Conservation (phyloP, 176 grass and related monocot genomes). For the Oryza officinalis region DNA sequence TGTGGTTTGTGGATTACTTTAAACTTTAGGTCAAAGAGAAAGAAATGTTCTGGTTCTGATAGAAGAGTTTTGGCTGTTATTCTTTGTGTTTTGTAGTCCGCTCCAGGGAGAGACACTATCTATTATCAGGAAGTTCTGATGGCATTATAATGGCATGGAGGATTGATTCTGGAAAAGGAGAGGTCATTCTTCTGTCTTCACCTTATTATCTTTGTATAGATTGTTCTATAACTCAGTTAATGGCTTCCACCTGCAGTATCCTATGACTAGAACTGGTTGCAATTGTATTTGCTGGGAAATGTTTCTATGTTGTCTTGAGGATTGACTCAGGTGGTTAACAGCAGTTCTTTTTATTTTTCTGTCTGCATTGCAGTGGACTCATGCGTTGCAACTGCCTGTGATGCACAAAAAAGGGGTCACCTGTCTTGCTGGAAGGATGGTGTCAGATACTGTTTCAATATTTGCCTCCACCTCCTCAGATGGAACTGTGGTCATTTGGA, state of each 20-base stretch:
- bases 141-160: conserved; percentile 78
- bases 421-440: conserved; percentile 73
- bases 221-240: background rate
- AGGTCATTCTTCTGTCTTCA: conserved; percentile 32
- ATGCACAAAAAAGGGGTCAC: conserved; percentile 96
- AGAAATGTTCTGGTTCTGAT: background rate
- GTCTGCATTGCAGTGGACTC: conserved; percentile 66
- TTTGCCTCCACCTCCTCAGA: conserved; percentile 93
- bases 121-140: conserved; percentile 90
- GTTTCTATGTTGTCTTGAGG: background rate
- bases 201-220: background rate
- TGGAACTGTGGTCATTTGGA: conserved; percentile 75
- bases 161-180: conserved; percentile 63
- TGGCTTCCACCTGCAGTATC: background rate
- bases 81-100: conserved; percentile 55
- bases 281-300: background rate
- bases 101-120: conserved; percentile 50
- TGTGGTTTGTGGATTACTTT: background rate
- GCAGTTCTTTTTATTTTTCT: conserved; percentile 33
- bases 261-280: background rate
- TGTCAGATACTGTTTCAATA: conserved; percentile 59
- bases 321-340: background rate
- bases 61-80: background rate
- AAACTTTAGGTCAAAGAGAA: background rate
- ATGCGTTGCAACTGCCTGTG: conserved; percentile 68